Base-by-base conservation (phyloP, 2,329 filamentous ascomycete species). In the Lizonia empirigonia region DNA sequence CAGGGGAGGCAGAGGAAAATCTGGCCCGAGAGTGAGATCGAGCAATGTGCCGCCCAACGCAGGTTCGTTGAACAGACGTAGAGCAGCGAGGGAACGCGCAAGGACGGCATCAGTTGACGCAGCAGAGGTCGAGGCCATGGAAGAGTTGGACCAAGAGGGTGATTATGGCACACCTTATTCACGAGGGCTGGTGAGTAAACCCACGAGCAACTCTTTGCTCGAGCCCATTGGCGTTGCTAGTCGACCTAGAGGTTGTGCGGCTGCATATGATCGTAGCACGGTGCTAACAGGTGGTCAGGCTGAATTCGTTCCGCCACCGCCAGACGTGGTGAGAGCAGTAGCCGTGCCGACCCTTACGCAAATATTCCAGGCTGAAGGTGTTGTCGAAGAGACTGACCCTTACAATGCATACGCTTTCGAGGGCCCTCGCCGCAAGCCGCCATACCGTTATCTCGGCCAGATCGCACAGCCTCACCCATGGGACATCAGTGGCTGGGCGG, bases 401-500 rank as follows among this genome's bases (percentile, higher is more conserved):
- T 45, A 38, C 39, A 45, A 49, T 7, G 44, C 60, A 5, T 59
- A 53, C 2, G 56, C 50, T 16, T 67, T 67, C 29, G 47, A 39
- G 7, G 61, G 62, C 7, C 63, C 61, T 6, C 60, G 64, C 4
- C 24, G 33, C 4, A 23, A 16, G 1, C 39, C 58, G 4, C 64
- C 61, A 9, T 68, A 56, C 44, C 64, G 63, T 16, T 22, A 38
- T 16, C 60, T 66, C 1, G 37, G 58, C 16, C 47, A 47, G 15
- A 49, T 66, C 26, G 20, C 27, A 2, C 44, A 40, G 5, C 61
- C 57, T 20, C 16, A 57, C 18, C 27, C 34, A 30, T 40, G 41
- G 22, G 65, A 68, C 19, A 24, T 53, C 13, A 60, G 59, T 29
- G 51, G 37, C 12, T 69, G 64, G 61, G 62, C 64, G 1, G 65